These are phyloP conservation scores for Apiotrichum laibachii DNA, from an alignment of 1,284 basidiomycete genomes.

Conservation along the genomic window DNA sequence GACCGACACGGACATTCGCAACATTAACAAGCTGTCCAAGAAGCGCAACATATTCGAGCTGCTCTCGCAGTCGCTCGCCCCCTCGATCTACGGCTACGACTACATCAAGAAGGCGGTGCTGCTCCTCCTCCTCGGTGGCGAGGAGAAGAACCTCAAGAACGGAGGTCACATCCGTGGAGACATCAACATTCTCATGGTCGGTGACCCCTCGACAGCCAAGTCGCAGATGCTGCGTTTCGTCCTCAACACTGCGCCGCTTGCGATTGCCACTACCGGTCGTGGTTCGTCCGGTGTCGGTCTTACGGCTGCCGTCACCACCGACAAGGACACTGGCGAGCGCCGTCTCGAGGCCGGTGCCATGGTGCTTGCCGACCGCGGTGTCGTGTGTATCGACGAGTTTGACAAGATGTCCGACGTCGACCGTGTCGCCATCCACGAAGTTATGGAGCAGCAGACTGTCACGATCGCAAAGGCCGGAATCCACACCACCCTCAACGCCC, in stretches of 20 bases:
- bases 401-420: conserved; percentile 99
- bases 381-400: conserved; percentile 99
- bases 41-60: conserved; percentile 78
- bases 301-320: conserved; percentile 98
- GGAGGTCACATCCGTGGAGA: conserved; percentile 99
- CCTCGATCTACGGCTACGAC: conserved; percentile 95
- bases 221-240: conserved; percentile 96
- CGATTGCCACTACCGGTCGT: conserved; percentile 96
- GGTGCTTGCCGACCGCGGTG: conserved; percentile 98
- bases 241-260: conserved; percentile 90
- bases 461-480: conserved; percentile 99
- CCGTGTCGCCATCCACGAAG: conserved; percentile 99
- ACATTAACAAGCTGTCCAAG: conserved; percentile 92
- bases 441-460: conserved; percentile 99
- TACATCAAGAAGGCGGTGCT: conserved; percentile 94
- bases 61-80: conserved; percentile 90
- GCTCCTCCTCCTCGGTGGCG: conserved; percentile 87
- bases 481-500: conserved; percentile 94
- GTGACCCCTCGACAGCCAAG: conserved; percentile 97
- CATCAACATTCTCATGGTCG: conserved; percentile 99
- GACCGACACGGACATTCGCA: conserved; percentile 92
- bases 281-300: conserved; percentile 98
- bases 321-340: conserved; percentile 92
- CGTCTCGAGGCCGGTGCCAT: conserved; percentile 97
- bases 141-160: conserved; percentile 96